A percentile compares a stretch with the other conserved stretches of the same genome.
Evolutionary conservation across 2,329 filamentous ascomycete species (phyloP).

Genomic region (Aspergillus luchuensis): DNA sequence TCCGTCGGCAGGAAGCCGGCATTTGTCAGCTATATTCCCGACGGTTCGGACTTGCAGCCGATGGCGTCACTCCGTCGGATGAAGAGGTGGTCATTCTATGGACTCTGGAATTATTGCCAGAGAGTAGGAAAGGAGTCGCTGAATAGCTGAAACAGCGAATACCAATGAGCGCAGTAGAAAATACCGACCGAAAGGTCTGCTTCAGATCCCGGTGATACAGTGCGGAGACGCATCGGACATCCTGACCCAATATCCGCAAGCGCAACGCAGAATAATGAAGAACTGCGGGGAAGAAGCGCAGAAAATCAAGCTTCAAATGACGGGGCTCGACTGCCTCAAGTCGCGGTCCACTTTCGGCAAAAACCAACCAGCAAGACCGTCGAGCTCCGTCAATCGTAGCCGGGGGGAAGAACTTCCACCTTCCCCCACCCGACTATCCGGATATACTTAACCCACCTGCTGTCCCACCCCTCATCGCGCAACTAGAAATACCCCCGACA

Average conservation of each 20-base stretch:
- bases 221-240: background rate
- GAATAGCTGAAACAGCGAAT: background rate
- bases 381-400: background rate
- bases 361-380: background rate
- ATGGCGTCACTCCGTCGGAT: constrained; percentile 16
- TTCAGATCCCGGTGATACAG: background rate
- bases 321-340: background rate
- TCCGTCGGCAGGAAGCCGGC: background rate
- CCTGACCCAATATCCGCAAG: background rate
- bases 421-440: background rate
- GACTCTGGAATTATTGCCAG: background rate
- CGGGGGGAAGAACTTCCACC: background rate
- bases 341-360: background rate
- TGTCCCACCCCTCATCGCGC: background rate
- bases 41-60: constrained; percentile 11
- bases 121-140: background rate
- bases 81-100: background rate
- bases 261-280: background rate
- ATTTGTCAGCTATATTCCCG: constrained; percentile 7
- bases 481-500: background rate
- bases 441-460: background rate
- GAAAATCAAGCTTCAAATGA: background rate
- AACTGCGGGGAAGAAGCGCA: constrained; percentile 1
- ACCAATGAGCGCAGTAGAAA: background rate
- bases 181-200: background rate